Base-by-base conservation (phyloP, 129 eudicot genomes). In the Cynara cardunculus region DNA sequence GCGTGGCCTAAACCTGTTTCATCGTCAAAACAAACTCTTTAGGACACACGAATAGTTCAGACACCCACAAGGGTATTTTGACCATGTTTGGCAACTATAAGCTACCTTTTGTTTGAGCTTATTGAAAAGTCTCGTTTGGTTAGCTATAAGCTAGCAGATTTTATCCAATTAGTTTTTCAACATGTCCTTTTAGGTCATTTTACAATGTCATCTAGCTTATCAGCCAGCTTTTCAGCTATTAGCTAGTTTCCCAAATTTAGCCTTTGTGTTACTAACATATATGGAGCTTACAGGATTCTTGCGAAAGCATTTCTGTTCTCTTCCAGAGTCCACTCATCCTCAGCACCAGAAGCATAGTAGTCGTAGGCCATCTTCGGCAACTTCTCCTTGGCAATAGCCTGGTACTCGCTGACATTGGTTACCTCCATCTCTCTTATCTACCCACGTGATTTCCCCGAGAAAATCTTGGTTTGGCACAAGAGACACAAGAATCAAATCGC, bases 241-340 rank as follows among this genome's bases (percentile, higher is more conserved):
- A 53, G 19, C 64, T 53, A 53, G 9, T 53, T 53, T 56, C 10
- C 24, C 24, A 7, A 56, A 56, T 7, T 56, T 56, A 7, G 65
- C n/a, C 21, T 56, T 56, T 56, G 65, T n/a, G 25, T 25, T 25
- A 30, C 21, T 19, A 32, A 53, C 11, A 0, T 68, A 49, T 41
- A 10, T 7, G 5, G 34, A 25, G 24, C 91, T 87, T 90, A 90
- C 98, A 94, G 72, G 78, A 94, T 94, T 87, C 97, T 94, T 24
- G 96, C 78, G 79, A 94, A 94, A 22, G 98, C 98, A 46, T 91
- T 88, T 86, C 91, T 73, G 87, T 94, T 94, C 89, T 94, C 98
- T 76, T 92, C 84, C 49, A 94, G 77, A 44, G 86, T 83, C 86
- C 86, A 83, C 61, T 83, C 46, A 73, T 83, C 86, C 71, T 83